A percentile compares a stretch with the other conserved stretches of the same genome.
Conservation (phyloP, 371 early-diverging fungal genomes). For the Mycotypha africana region DNA sequence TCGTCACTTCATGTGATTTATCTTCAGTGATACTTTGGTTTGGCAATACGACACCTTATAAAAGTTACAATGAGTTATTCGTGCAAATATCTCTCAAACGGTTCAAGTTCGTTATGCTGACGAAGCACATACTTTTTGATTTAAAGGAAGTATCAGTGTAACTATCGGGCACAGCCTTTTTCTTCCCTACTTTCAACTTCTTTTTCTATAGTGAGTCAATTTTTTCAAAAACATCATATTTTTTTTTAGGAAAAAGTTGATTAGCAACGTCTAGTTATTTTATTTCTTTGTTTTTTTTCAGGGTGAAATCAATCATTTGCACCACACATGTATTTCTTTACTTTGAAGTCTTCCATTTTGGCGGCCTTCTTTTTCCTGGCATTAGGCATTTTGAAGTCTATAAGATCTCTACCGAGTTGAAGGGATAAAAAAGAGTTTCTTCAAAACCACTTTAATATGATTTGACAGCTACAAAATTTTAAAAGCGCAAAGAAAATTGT, state of each 20-base stretch:
- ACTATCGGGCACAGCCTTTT: constrained; percentile 72
- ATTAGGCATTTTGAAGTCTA: constrained; percentile 57
- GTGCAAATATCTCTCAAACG: no score
- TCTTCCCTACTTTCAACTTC: constrained; percentile 89
- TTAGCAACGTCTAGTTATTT: not conserved
- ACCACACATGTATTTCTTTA: no score
- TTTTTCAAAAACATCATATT: no score
- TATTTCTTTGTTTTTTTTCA: not conserved
- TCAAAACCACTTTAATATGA: no score
- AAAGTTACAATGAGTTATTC: not conserved
- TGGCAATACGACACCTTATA: constrained; percentile 68
- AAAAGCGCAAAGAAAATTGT: not conserved
- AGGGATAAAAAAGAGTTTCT: not conserved
- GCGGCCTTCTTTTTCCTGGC: constrained; percentile 68
- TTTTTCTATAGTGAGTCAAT: constrained; percentile 85
- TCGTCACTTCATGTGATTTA: constrained; percentile 65
- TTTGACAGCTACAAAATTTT: no score
- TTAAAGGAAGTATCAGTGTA: constrained; percentile 84
- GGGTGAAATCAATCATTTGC: no score
- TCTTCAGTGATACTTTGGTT: constrained; percentile 73
- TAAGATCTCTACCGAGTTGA: not conserved
- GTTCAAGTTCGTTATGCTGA: no score
- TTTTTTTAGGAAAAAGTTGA: no score
- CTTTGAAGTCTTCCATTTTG: constrained; percentile 82
- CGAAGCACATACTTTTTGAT: constrained; percentile 71